Evolutionary conservation across 176 grass and related monocot species (phyloP), one percentile per base, ranked within the genome.

Genomic region (Themeda triandra): DNA sequence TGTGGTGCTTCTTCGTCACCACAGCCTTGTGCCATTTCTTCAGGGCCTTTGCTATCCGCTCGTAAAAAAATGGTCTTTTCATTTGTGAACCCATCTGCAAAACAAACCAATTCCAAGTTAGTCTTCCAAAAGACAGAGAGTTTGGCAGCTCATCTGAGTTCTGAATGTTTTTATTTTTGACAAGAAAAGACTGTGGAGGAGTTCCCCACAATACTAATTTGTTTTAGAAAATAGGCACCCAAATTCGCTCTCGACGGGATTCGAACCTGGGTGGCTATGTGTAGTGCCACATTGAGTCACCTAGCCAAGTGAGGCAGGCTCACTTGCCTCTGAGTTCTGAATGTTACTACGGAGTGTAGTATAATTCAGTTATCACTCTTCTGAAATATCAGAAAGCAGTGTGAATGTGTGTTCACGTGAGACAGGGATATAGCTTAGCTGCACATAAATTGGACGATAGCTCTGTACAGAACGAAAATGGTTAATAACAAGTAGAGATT

Each of bases 61-160:
- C 90, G n/a, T 98, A 82, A 42, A 98, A 98, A 51, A 98, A 92
- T 21, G 92, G 92, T n/a, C 7, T 86, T 79, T 98, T 98, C 82
- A 95, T 93, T 27, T 94, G 88, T 6, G 95, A 88, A 31, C 95
- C 95, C 95, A 98, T 95, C 95, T 98, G 84, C 71, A 83, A 33
- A 73, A 42, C 25, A 86, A 54, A 62, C 2, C 12, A 73, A 37
- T 6, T 12, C 46, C 2, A 8, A 6, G 27, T 73, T 36, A 80
- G 39, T 88, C 46, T 7, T 64, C 14, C 4, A 31, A 63, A 40
- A 13, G 9, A 32, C 25, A 46, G 10, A 54, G 48, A 5, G n/a
- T 78, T 78, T 42, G 7, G 74, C 74, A 49, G 65, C 3, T 19
- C n/a, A 3, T 65, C 3, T 37, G 36, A 37, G 6, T 37, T 37